Percentiles rank a stretch among this genome's conserved stretches.
Evolutionary conservation across 306 rosid species (phyloP).

Genomic region (Glycine latifolia): DNA sequence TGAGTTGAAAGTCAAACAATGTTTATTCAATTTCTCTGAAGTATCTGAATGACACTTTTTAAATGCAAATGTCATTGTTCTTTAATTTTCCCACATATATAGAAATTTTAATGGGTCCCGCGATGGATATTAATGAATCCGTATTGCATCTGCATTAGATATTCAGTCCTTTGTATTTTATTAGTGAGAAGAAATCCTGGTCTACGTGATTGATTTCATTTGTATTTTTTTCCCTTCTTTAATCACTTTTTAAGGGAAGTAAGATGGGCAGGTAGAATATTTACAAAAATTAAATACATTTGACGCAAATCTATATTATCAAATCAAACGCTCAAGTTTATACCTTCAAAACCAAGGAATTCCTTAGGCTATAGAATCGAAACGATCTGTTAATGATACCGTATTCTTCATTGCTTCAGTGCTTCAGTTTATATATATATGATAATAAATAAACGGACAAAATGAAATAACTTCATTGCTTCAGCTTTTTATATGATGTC

Average conservation of each 20-base stretch:
- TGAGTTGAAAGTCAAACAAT: background rate
- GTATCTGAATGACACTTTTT: background rate
- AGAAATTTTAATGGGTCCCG: slow-evolving; percentile 14
- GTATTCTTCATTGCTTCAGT: slow-evolving; percentile 5
- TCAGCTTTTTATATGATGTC: too few species aligned
- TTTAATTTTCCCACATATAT: slow-evolving; percentile 3
- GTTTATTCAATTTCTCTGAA: background rate
- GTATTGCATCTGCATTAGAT: slow-evolving; percentile 35
- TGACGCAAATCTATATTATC: background rate
- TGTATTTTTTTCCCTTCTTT: background rate
- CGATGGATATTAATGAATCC: slow-evolving; percentile 43
- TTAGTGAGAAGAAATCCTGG: background rate
- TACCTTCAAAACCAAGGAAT: slow-evolving; percentile 18
- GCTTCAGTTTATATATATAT: too few species aligned
- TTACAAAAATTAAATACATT: slow-evolving; percentile 23
- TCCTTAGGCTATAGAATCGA: slow-evolving; percentile 30
- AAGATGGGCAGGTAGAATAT: slow-evolving; percentile 29
- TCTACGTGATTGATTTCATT: slow-evolving; percentile 34
- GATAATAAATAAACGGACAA: too few species aligned
- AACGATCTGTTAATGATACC: slow-evolving; percentile 3
- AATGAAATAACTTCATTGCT: too few species aligned
- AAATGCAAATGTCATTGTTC: background rate
- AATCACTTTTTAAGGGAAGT: background rate
- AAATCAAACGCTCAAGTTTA: slow-evolving; percentile 31
- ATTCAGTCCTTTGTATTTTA: slow-evolving; percentile 36